Evolutionary conservation across 257 asterid species (phyloP).

Genomic region (Nicotiana undulata): DNA sequence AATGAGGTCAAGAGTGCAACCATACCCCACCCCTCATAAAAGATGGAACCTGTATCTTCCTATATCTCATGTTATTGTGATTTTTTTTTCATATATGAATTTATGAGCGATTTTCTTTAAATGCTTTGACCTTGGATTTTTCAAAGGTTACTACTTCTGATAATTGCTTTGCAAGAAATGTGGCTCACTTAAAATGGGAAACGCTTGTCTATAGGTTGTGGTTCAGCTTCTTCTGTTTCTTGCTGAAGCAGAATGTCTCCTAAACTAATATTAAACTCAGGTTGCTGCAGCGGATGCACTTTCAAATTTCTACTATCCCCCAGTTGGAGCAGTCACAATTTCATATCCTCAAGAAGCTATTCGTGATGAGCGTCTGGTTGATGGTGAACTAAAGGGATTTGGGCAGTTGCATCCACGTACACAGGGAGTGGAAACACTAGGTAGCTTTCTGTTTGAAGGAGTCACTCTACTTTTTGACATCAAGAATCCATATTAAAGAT

Average conservation of each 20-base stretch:
- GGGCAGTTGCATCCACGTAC: slow-evolving; percentile 99
- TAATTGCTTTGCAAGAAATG: neutral
- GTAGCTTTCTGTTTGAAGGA: slow-evolving; percentile 23
- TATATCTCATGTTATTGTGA: neutral
- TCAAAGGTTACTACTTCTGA: neutral
- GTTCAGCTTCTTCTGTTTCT: neutral
- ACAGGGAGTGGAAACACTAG: slow-evolving; percentile 96
- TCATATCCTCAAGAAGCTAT: slow-evolving; percentile 88
- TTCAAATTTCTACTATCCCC: slow-evolving; percentile 76
- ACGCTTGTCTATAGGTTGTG: neutral
- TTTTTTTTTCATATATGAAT: neutral
- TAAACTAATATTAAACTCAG: slow-evolving; percentile 29
- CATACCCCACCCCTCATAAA: neutral
- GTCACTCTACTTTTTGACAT: neutral
- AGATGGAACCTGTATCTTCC: neutral
- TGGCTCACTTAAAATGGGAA: neutral
- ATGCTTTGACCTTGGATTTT: neutral
- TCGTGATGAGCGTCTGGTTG: slow-evolving; percentile 60
- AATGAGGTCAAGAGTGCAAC: neutral
- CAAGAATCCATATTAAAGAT: neutral
- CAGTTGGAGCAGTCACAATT: slow-evolving; percentile 89
- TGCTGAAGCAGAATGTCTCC: neutral
- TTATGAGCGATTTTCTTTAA: neutral
- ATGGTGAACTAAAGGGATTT: slow-evolving; percentile 90
- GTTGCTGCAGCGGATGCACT: slow-evolving; percentile 71